Conservation (phyloP, 129 eudicot species). For the Ambrosia artemisiifolia region DNA sequence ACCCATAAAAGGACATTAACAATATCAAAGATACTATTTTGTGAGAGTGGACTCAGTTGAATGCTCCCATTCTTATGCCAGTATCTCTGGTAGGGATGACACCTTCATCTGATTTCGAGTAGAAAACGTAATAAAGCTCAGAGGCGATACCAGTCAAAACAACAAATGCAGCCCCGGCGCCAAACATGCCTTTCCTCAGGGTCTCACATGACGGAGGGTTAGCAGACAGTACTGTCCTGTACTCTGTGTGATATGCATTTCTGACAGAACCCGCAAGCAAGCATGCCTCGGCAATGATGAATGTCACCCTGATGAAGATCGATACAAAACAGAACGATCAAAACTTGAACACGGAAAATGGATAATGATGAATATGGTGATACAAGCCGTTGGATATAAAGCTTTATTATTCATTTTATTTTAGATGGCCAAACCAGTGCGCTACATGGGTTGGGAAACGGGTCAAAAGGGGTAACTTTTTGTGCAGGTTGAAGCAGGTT, state of each 20-base stretch:
- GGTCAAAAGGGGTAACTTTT: too few species aligned
- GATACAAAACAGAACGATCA: too few species aligned
- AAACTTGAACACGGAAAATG: too few species aligned
- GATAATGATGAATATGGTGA: neutral
- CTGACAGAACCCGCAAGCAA: conserved; percentile 78
- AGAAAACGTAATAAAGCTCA: conserved; percentile 69
- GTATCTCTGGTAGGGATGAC: conserved; percentile 41
- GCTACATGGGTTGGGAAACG: too few species aligned
- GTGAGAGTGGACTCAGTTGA: conserved; percentile 12
- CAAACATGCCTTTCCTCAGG: conserved; percentile 86
- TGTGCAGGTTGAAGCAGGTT: too few species aligned
- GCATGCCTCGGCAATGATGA: conserved; percentile 69
- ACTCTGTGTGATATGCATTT: conserved; percentile 77
- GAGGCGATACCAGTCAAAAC: conserved; percentile 82
- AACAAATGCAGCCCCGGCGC: conserved; percentile 84
- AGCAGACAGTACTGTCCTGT: conserved; percentile 37
- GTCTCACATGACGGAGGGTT: conserved; percentile 77
- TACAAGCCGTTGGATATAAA: neutral
- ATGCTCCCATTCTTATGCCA: conserved; percentile 67
- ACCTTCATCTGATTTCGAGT: conserved; percentile 48
- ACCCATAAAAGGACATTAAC: conserved; percentile 9
- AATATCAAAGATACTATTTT: neutral
- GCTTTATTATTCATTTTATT: too few species aligned
- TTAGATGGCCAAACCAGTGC: conserved; percentile 52
- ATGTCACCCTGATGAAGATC: conserved; percentile 53